A percentile compares a stretch with the other conserved stretches of the same genome.
phyloP scores from a whole-genome alignment of 139 green algal species.

The Chlamydomonas sp. region DNA sequence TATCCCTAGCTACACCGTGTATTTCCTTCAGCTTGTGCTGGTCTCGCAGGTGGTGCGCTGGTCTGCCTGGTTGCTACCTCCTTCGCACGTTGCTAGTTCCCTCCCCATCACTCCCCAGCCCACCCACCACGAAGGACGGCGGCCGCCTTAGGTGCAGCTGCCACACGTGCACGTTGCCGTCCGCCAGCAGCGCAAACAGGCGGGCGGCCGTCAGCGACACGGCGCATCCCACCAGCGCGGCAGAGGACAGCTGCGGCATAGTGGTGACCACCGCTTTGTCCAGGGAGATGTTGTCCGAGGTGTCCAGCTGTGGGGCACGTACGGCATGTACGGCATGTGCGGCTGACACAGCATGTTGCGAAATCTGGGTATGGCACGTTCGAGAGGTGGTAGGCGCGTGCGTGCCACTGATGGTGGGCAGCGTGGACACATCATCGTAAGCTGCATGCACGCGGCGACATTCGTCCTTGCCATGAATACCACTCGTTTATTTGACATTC shows the following conservation, averaged over 20 bases:
- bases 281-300: conserved; percentile 2
- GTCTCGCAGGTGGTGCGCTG: neutral
- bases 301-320: conserved; percentile 2
- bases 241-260: conserved; percentile 43
- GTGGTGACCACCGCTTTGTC: conserved; percentile 42
- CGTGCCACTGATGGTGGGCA: too few relatives aligned
- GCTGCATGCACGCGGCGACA: too few relatives aligned
- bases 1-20: too few relatives aligned
- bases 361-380: neutral
- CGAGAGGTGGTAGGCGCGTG: too few relatives aligned
- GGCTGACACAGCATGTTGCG: neutral
- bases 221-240: conserved; percentile 11
- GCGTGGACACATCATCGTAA: too few relatives aligned
- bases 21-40: too few relatives aligned
- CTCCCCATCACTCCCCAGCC: neutral
- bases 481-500: too few relatives aligned
- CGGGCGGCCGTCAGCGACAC: conserved; percentile 27
- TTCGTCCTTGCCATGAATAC: too few relatives aligned
- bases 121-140: conserved; percentile 37
- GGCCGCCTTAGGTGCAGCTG: conserved; percentile 48
- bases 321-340: neutral
- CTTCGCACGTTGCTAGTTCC: neutral
- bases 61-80: neutral
- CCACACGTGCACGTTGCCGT: conserved; percentile 46
- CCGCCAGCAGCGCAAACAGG: conserved; percentile 42